Evolutionary conservation across 129 eudicot species (phyloP).

Genomic region (Erigeron canadensis): DNA sequence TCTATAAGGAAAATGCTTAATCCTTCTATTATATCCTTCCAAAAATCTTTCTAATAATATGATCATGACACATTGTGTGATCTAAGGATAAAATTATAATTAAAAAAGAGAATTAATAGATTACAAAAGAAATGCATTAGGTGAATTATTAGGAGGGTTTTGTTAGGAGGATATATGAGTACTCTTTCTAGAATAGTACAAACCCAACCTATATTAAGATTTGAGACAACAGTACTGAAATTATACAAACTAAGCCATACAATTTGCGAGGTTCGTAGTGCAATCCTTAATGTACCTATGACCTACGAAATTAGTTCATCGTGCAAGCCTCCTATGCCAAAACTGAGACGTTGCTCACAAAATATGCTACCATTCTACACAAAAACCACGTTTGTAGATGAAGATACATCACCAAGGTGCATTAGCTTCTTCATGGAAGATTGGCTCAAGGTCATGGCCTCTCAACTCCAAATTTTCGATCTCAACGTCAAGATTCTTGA

Average conservation of each 20-base stretch:
- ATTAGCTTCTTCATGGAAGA: slow-evolving; percentile 42
- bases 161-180: too few relatives aligned
- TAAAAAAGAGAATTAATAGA: too few relatives aligned
- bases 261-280: not conserved
- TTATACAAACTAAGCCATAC: not conserved
- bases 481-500: slow-evolving; percentile 46
- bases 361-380: not conserved
- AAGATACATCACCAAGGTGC: slow-evolving; percentile 55
- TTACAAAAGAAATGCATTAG: too few relatives aligned
- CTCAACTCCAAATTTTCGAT: slow-evolving; percentile 41
- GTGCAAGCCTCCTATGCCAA: not conserved
- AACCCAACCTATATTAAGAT: not conserved
- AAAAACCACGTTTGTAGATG: not conserved
- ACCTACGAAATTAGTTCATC: not conserved
- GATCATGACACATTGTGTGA: too few relatives aligned
- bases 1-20: too few relatives aligned
- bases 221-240: not conserved
- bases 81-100: too few relatives aligned
- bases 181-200: too few relatives aligned
- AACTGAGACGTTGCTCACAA: slow-evolving; percentile 14
- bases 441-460: slow-evolving; percentile 31
- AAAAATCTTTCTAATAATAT: too few relatives aligned
- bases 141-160: too few relatives aligned
- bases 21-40: too few relatives aligned
- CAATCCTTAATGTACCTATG: not conserved